Evolutionary conservation across 129 eudicot species (phyloP).

Genomic region (Chrysanthemum makinoi): DNA sequence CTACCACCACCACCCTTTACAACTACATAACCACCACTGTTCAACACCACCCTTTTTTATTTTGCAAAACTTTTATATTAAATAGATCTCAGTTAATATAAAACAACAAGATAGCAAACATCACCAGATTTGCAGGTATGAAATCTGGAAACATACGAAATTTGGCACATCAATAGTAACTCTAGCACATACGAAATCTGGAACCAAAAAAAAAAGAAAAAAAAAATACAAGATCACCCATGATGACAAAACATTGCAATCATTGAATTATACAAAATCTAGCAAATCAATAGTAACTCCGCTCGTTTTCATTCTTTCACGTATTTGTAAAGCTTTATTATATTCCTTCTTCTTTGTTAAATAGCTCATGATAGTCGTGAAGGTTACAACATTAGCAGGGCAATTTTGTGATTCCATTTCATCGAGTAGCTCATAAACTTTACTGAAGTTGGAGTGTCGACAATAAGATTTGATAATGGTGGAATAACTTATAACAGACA

Average conservation of each 20-base stretch:
- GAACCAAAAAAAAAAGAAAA: no score
- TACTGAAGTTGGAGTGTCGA: conserved; percentile 37
- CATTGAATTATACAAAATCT: conserved; percentile 51
- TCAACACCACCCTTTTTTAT: no score
- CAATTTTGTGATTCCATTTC: conserved; percentile 55
- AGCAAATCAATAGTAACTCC: no score
- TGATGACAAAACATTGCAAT: conserved; percentile 80
- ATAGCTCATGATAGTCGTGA: conserved; percentile 70
- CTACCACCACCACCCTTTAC: no score
- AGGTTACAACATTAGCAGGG: conserved; percentile 68
- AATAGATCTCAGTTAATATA: no score
- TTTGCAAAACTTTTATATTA: no score
- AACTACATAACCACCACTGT: no score
- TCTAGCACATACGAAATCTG: no score
- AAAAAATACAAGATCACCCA: neutral
- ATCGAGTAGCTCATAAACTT: conserved; percentile 61
- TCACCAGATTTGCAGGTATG: no score
- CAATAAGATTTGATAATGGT: conserved; percentile 76
- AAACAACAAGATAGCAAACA: no score
- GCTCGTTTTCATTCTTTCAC: conserved; percentile 43
- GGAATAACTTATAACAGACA: conserved; percentile 80
- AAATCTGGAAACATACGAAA: no score
- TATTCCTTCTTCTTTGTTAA: conserved; percentile 47
- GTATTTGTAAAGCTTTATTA: conserved; percentile 60
- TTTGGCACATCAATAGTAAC: no score